Evolutionary conservation across 768 basidiomycete species (phyloP).

Genomic region (Leccinum uliginosum): DNA sequence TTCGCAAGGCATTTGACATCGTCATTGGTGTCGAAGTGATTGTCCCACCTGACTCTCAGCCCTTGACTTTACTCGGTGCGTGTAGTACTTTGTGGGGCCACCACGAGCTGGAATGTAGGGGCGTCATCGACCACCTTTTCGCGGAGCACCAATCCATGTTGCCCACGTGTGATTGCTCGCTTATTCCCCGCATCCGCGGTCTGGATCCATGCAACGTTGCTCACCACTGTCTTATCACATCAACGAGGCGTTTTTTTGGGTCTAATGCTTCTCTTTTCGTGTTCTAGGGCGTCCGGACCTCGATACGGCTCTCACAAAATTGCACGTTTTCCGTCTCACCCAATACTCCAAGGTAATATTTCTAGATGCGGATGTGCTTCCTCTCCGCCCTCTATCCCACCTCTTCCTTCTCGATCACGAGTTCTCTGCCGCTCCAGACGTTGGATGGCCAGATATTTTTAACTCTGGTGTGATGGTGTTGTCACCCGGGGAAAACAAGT

Average conservation of each 20-base stretch:
- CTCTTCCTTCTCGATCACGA: conserved; percentile 81
- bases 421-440: conserved; percentile 93
- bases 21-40: conserved; percentile 94
- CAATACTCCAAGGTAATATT: conserved; percentile 86
- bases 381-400: conserved; percentile 83
- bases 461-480: conserved; percentile 95
- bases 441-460: conserved; percentile 99
- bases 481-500: conserved; percentile 78
- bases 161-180: conserved; percentile 8
- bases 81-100: conserved; percentile 7
- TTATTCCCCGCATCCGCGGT: conserved; percentile 4
- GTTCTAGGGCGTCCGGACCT: conserved; percentile 87
- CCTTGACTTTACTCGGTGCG: conserved; percentile 79
- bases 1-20: conserved; percentile 75
- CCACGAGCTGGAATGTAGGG: conserved; percentile 2
- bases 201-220: conserved; percentile 17
- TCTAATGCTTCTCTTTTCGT: conserved; percentile 14
- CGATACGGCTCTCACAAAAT: conserved; percentile 88
- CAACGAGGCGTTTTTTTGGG: neutral
- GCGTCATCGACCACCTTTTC: neutral
- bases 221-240: conserved; percentile 12
- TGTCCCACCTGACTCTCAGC: conserved; percentile 57
- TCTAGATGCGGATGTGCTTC: conserved; percentile 89
- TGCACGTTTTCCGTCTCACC: conserved; percentile 90
- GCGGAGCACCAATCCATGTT: conserved; percentile 8